Evolutionary conservation across 2,329 filamentous ascomycete genomes (phyloP), one percentile per base, ranked within the genome.

Genomic region (Torrubiella hemipterigena): DNA sequence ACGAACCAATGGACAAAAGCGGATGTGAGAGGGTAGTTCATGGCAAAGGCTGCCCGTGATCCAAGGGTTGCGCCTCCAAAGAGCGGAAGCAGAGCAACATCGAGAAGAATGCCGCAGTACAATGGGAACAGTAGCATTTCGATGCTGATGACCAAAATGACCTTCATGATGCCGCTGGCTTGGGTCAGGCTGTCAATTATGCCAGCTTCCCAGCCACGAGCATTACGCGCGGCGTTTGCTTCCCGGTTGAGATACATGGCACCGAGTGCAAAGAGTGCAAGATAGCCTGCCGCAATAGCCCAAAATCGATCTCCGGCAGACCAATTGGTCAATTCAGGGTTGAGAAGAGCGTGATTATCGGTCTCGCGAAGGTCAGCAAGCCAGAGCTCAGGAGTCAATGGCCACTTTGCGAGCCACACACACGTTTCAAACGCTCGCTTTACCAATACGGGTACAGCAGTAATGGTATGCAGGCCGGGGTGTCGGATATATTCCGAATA

Each of bases 1-100:
- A 95, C 80, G 49, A 98, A 98, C 91, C 91, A 98, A 54, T 98
- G 91, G 31, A 96, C 81, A 52, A 98, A 98, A 11, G 93, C 74
- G 11, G 89, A 94, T 1, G 86, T 95, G 42, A 89, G 69, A 0
- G 91, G 91, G 38, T 80, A 85, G 38, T 75, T 67, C 33, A 73
- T 62, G 3, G 84, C 84, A 47, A 94, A 98, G 4, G 75, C 61
- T 31, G 93, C 60, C 15, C 91, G 75, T 7, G 83, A 85, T 40
- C 70, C 69, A 31, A 95, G 56, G 1, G 81, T 87, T 1, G 85
- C 79, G 38, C 77, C 67, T 40, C 85, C 80, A 50, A 98, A 98
- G 0, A 98, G 67, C 0, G 91, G 91, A 12, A 98, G 66, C 30
- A 96, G 65, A 5, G 91, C 91, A 27, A 84, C 58, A 50, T 98